Conservation (phyloP, 257 asterid species). For the Jaltomata sinuosa region DNA sequence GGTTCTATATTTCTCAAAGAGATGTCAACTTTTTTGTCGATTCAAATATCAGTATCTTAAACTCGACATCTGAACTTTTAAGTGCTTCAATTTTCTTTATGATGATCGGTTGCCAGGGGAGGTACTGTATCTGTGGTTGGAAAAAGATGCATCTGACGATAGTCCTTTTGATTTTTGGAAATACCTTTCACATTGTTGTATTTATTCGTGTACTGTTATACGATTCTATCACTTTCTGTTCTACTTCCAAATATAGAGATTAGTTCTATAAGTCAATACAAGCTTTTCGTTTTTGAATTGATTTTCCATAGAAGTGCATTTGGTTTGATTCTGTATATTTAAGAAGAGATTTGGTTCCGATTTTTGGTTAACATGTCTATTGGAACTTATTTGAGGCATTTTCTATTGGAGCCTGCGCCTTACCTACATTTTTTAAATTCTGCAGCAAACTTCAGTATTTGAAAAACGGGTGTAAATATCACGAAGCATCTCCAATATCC, state of each 20-base stretch:
- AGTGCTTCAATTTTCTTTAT: background rate
- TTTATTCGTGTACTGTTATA: background rate
- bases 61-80: background rate
- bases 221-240: background rate
- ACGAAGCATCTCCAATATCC: conserved; percentile 65
- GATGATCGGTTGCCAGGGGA: background rate
- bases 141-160: background rate
- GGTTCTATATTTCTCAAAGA: conserved; percentile 2
- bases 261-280: background rate
- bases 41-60: background rate
- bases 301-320: background rate
- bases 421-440: conserved; percentile 2
- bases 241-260: background rate
- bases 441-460: conserved; percentile 66
- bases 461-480: conserved; percentile 59
- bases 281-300: background rate
- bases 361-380: background rate
- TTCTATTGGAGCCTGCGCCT: background rate
- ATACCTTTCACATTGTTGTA: background rate
- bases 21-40: background rate
- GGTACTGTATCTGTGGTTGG: background rate
- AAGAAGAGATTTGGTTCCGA: background rate
- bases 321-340: background rate
- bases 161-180: background rate
- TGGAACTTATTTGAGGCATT: background rate